A percentile compares a stretch with the other conserved stretches of the same genome.
phyloP scores from a whole-genome alignment of 2,329 filamentous ascomycete species.

The Arachnopeziza araneosa region DNA sequence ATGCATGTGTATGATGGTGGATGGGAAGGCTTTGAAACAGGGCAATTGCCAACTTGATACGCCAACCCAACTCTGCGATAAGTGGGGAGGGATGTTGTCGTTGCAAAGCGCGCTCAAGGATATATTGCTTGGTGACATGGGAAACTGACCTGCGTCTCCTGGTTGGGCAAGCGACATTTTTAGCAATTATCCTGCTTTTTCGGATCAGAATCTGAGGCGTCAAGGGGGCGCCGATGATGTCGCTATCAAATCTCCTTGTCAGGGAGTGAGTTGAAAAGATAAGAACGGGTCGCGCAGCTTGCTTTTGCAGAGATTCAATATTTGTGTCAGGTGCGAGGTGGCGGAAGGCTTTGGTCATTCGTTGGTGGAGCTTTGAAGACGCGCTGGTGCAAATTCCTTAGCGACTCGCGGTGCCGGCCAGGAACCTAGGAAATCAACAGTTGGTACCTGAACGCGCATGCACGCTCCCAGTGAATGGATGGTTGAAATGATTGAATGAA shows the following conservation, averaged over 20 bases:
- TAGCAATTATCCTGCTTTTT: constrained; percentile 14
- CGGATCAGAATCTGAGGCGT: constrained; percentile 8
- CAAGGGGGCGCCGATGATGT: not conserved
- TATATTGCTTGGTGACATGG: constrained; percentile 14
- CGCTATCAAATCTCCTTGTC: not conserved
- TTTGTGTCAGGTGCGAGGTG: not conserved
- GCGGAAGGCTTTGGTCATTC: constrained; percentile 6
- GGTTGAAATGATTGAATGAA: not conserved
- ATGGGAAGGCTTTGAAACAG: constrained; percentile 25
- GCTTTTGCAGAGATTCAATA: not conserved
- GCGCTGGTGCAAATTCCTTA: constrained; percentile 13
- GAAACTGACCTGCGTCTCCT: constrained; percentile 24
- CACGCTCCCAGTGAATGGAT: no score
- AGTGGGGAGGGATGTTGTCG: constrained; percentile 22
- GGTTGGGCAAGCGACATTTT: constrained; percentile 29
- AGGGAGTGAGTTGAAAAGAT: not conserved
- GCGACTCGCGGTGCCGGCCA: constrained; percentile 10
- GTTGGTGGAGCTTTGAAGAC: not conserved
- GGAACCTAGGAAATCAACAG: not conserved
- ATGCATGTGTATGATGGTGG: constrained; percentile 24
- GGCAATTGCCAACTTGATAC: constrained; percentile 27
- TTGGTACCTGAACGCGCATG: no score
- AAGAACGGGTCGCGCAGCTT: not conserved
- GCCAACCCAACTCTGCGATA: constrained; percentile 16
- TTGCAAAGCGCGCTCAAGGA: constrained; percentile 21